These are phyloP conservation scores for Cordia subcordata DNA, from an alignment of 257 asterid genomes.

Conservation along the genomic window DNA sequence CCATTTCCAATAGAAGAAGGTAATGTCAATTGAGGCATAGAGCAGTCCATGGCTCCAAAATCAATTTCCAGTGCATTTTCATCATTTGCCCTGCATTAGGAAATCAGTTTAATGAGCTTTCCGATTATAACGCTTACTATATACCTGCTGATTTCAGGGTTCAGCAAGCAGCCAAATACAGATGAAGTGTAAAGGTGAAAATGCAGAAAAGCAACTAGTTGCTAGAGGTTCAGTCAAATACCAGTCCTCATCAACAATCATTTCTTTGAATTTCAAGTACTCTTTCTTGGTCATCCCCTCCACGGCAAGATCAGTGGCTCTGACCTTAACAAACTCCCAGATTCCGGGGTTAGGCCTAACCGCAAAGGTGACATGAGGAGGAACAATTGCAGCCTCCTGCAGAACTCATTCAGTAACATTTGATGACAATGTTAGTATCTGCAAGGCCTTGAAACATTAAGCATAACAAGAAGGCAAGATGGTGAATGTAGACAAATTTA, in stretches of 20 bases:
- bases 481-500: not conserved
- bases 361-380: constrained; percentile 81
- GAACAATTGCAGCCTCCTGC: constrained; percentile 91
- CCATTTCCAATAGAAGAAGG: constrained; percentile 91
- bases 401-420: not conserved
- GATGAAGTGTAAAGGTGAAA: too few species aligned
- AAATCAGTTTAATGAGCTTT: not conserved
- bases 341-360: constrained; percentile 81
- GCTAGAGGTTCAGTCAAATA: constrained; percentile 10
- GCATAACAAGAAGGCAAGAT: too few species aligned
- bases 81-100: constrained; percentile 75
- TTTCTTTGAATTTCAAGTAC: constrained; percentile 82
- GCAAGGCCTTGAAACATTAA: not conserved
- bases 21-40: constrained; percentile 56
- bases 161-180: too few species aligned
- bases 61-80: constrained; percentile 79
- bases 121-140: not conserved
- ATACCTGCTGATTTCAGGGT: too few species aligned
- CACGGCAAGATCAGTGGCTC: constrained; percentile 71
- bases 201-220: too few species aligned
- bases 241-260: constrained; percentile 67
- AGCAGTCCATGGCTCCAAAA: constrained; percentile 78
- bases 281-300: constrained; percentile 71
- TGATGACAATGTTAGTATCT: not conserved
- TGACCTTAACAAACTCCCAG: constrained; percentile 88